Base-by-base conservation (phyloP, 2,329 filamentous ascomycete genomes). In the Botrytis cinerea region DNA sequence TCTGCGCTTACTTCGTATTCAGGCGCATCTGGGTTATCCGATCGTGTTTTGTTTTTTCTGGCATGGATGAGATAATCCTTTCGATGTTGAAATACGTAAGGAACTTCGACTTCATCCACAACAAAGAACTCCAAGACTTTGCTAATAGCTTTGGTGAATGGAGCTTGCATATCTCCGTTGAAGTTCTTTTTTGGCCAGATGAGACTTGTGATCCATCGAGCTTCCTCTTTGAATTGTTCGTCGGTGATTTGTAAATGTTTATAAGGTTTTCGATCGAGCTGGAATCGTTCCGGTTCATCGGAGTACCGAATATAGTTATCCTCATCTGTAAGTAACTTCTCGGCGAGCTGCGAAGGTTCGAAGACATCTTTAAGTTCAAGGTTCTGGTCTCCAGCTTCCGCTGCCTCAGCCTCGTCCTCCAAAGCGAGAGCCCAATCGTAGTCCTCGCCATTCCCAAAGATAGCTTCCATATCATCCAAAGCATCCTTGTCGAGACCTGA, bases 301-400 rank as follows among this genome's bases (percentile, higher is more conserved):
- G 89, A 91, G 80, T 91, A 90, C 67, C 96, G 93, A 77, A 99
- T 98, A 73, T 90, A 85, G 81, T 98, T 97, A 82, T 99, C 96
- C 76, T 95, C 94, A 73, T 98, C 96, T 14, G 96, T 99, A 78
- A 99, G 89, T 82, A 98, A 92, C 83, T 94, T 95, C 83, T 99
- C 96, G 73, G 92, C 91, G 57, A 99, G 88, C 82, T 99, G 94
- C 4, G 95, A 97, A 0, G 96, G 96, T 83, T 99, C 96, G 79
- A 99, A 99, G 69, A 99, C 95, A 81, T 99, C 95, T 84, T 98
- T 98, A 75, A 99, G 88, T 82, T 98, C 94, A 60, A 98, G 89
- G 62, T 91, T 91, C 79, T 95, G 93, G 77, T 97, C 93, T 75
- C 93, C 92, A 74, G 91, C 88, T 77, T 92, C 87, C 73, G 92